Evolutionary conservation across 495 filamentous ascomycete species (phyloP).

Genomic region (Trichoderma parareesei): DNA sequence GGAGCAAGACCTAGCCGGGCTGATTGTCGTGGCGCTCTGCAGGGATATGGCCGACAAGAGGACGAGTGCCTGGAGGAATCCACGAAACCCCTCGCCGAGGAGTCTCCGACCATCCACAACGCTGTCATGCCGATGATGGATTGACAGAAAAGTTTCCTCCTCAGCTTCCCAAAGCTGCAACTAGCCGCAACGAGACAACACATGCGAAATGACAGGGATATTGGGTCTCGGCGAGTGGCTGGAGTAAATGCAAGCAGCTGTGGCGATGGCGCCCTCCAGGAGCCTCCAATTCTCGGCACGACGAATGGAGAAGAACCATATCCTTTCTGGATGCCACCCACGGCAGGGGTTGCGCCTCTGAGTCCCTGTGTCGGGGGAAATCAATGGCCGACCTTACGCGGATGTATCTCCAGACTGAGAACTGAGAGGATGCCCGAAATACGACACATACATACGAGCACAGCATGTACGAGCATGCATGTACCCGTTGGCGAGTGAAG

Average conservation of each 20-base stretch:
- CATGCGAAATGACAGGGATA: not conserved
- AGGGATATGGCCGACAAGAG: not conserved
- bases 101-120: not conserved
- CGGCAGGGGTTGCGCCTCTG: not conserved
- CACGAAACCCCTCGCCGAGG: not conserved
- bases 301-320: not conserved
- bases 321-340: not conserved
- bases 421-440: not conserved
- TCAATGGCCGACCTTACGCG: not conserved
- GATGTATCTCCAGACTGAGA: not conserved
- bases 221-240: not conserved
- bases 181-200: not conserved
- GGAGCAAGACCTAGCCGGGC: not conserved
- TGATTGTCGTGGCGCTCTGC: not conserved
- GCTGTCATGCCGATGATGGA: not conserved
- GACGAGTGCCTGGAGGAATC: not conserved
- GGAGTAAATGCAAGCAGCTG: not conserved
- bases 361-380: not conserved
- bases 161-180: not conserved
- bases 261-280: not conserved
- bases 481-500: not conserved
- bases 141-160: slow-evolving; percentile 5
- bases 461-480: not conserved
- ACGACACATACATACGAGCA: not conserved
- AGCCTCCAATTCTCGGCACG: not conserved